Evolutionary conservation across 1,284 basidiomycete species (phyloP).

Genomic region (Phylloporus sp.): DNA sequence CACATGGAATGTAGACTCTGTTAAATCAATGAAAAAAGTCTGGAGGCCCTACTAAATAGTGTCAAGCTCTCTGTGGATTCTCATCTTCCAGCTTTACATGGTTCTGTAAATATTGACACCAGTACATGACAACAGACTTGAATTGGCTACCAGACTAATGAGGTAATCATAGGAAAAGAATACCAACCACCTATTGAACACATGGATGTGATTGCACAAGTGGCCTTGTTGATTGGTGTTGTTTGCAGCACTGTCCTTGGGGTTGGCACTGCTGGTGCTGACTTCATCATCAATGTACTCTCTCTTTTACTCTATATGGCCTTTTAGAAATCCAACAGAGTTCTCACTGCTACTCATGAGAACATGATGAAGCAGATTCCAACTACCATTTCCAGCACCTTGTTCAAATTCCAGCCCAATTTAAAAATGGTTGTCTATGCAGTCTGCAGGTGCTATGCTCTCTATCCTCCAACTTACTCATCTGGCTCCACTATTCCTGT

Average conservation of each 20-base stretch:
- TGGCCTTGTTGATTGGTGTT: neutral
- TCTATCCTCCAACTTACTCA: neutral
- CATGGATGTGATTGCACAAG: neutral
- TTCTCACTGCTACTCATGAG: neutral
- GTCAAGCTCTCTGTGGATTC: neutral
- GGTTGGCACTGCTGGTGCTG: neutral
- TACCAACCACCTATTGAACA: neutral
- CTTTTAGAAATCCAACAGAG: neutral
- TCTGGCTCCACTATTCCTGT: neutral
- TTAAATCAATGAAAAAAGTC: neutral
- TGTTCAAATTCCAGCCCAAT: neutral
- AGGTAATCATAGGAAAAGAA: neutral
- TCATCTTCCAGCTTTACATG: neutral
- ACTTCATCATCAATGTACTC: neutral
- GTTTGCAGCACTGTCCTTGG: conserved; percentile 1
- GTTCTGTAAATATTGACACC: neutral
- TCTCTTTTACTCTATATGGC: neutral
- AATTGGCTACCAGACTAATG: neutral
- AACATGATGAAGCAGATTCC: neutral
- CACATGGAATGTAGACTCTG: neutral
- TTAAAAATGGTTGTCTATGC: neutral
- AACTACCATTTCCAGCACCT: neutral
- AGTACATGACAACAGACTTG: neutral
- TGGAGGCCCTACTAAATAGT: neutral
- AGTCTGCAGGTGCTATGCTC: neutral